Base-by-base conservation (phyloP, 306 rosid genomes). In the Carpinus fangiana region DNA sequence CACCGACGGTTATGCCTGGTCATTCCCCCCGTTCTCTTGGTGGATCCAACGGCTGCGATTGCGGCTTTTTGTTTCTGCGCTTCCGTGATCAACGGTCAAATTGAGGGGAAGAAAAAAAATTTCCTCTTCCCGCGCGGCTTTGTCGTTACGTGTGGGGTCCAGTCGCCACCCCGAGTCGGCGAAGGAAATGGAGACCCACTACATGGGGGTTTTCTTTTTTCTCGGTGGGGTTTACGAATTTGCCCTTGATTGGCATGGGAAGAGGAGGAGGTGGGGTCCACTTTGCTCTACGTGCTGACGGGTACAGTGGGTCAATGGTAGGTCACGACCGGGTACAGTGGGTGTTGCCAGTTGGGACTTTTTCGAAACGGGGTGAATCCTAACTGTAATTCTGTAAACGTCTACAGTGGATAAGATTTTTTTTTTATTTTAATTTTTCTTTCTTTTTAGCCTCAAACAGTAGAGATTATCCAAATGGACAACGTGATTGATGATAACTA, bases 41-140 rank as follows among this genome's bases (percentile, higher is more conserved):
- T 12, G n/a, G 18, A 90, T 92, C 93, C 0, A 21, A 81, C 85
- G 88, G 89, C 64, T 34, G 6, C 65, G 8, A 77, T 68, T 46
- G 13, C 20, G 47, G 34, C 2, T 38, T n/a, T 66, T 26, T 12
- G 56, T 17, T n/a, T 8, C 81, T 74, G 46, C 81, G 78, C 47
- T 69, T 80, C 93, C 92, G 87, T 84, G 78, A 90, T 90, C 81
- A 76, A 80, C 92, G 96, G 91, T 87, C 83, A 69, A 71, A 66
- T 31, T 73, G 31, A 0, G 20, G 9, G 51, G 26, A 23, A 23
- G 1, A 23, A 23, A 74, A 60, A 57, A 74, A 60, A 34, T 47
- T 70, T 26, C 3, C 1, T 60, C 0, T 60, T 4, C 76, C 77
- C 76, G 61, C 74, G 86, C 82, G 67, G 66, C 47, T 28, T 70